Evolutionary conservation across 805 yeast genomes (phyloP).

Genomic region (Ogataea allantospora): DNA sequence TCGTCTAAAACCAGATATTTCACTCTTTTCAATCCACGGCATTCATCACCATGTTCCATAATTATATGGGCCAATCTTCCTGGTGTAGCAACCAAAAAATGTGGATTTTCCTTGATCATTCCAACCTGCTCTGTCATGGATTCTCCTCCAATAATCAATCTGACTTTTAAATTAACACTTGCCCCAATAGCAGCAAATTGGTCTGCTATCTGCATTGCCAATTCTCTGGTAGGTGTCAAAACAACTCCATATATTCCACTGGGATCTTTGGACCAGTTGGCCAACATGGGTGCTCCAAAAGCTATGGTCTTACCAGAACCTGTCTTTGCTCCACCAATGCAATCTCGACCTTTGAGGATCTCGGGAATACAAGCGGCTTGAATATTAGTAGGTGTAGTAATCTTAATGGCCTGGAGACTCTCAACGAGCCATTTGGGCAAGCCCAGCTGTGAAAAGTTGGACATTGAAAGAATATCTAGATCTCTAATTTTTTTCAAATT

Average conservation of each 20-base stretch:
- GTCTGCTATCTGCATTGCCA: conserved; percentile 95
- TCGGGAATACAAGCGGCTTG: conserved; percentile 88
- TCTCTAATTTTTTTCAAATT: conserved; percentile 1
- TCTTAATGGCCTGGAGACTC: conserved; percentile 77
- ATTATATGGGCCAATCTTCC: conserved; percentile 91
- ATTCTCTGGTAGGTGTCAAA: conserved; percentile 88
- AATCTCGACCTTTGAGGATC: conserved; percentile 78
- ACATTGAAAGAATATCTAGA: conserved; percentile 14
- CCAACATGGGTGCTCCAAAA: conserved; percentile 95
- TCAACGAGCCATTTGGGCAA: conserved; percentile 85
- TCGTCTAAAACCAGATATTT: conserved; percentile 89
- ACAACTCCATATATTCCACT: conserved; percentile 87
- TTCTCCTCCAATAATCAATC: conserved; percentile 91
- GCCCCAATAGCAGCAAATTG: conserved; percentile 94
- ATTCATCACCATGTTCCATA: conserved; percentile 85
- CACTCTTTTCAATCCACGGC: conserved; percentile 72
- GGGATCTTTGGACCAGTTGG: conserved; percentile 94
- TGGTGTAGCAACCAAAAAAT: conserved; percentile 94
- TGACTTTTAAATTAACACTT: conserved; percentile 76
- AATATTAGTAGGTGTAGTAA: conserved; percentile 79
- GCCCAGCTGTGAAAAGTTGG: conserved; percentile 49
- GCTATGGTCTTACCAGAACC: conserved; percentile 98
- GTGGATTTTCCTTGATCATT: conserved; percentile 79
- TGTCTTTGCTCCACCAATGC: conserved; percentile 97
- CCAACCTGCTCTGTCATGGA: conserved; percentile 88